These are phyloP conservation scores for Penicillium sp. DNA, from an alignment of 2,329 filamentous ascomycete species.

Conservation along the genomic window DNA sequence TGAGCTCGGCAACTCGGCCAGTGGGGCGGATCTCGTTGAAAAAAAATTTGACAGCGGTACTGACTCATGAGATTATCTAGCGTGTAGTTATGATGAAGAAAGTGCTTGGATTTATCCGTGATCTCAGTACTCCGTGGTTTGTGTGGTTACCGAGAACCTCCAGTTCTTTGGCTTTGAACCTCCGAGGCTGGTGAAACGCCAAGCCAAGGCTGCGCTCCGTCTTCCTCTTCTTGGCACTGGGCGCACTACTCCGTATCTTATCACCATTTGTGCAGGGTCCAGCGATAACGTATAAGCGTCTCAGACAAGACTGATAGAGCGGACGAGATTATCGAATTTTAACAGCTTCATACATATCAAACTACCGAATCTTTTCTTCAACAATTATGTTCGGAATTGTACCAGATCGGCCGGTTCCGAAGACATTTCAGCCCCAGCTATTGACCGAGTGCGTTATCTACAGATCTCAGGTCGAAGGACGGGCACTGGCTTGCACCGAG, in stretches of 20 bases:
- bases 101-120: neutral
- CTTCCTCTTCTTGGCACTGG: slow-evolving; percentile 9
- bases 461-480: too few species aligned
- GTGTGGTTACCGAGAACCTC: neutral
- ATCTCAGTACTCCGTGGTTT: neutral
- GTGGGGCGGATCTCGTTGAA: neutral
- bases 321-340: neutral
- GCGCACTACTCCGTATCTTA: slow-evolving; percentile 8
- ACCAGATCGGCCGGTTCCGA: neutral
- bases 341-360: neutral
- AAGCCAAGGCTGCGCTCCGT: slow-evolving; percentile 16
- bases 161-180: too few species aligned
- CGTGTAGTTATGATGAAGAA: neutral
- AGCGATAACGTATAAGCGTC: slow-evolving; percentile 19
- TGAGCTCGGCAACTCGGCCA: slow-evolving; percentile 11
- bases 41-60: slow-evolving; percentile 5
- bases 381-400: neutral
- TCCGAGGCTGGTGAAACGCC: slow-evolving; percentile 6
- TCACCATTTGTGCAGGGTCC: slow-evolving; percentile 1
- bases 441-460: neutral
- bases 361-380: neutral
- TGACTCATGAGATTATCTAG: neutral
- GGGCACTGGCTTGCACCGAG: neutral
- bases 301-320: slow-evolving; percentile 10
- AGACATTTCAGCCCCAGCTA: neutral